A percentile compares a stretch with the other conserved stretches of the same genome.
These are phyloP conservation scores for Ceratocystis alfenasii DNA, from an alignment of 2,329 filamentous ascomycete species.

Conservation along the genomic window DNA sequence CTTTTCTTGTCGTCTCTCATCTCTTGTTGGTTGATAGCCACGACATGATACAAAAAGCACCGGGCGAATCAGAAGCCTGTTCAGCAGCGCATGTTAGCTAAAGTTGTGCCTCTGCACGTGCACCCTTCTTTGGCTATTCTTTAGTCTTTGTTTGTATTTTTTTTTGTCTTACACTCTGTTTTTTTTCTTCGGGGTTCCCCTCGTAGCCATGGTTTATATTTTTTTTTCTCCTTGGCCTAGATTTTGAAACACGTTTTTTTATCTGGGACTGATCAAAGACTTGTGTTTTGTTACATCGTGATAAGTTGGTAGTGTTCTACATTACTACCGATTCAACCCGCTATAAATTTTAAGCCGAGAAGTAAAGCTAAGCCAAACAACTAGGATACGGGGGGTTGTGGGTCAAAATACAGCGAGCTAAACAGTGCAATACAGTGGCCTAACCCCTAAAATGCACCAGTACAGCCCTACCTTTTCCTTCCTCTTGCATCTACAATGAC, in stretches of 20 bases:
- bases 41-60: background rate
- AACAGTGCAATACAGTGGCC: too few relatives aligned
- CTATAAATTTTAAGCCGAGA: background rate
- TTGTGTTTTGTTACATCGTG: background rate
- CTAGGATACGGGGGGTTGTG: background rate
- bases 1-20: background rate
- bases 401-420: too few relatives aligned
- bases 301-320: background rate
- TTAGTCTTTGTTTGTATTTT: background rate
- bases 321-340: background rate
- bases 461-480: background rate
- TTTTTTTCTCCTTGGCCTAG: background rate
- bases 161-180: background rate
- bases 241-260: background rate
- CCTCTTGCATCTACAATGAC: background rate
- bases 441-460: background rate
- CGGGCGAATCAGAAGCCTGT: slow-evolving; percentile 2
- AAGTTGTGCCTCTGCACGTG: slow-evolving; percentile 3
- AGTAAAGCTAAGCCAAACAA: too few relatives aligned
- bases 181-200: background rate
- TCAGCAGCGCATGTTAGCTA: background rate
- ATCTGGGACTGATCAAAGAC: background rate
- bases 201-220: background rate
- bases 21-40: background rate
- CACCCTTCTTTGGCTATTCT: background rate